A percentile compares a stretch with the other conserved stretches of the same genome.
Evolutionary conservation across 768 basidiomycete species (phyloP).

Genomic region (Macrolepiota albuminosa): DNA sequence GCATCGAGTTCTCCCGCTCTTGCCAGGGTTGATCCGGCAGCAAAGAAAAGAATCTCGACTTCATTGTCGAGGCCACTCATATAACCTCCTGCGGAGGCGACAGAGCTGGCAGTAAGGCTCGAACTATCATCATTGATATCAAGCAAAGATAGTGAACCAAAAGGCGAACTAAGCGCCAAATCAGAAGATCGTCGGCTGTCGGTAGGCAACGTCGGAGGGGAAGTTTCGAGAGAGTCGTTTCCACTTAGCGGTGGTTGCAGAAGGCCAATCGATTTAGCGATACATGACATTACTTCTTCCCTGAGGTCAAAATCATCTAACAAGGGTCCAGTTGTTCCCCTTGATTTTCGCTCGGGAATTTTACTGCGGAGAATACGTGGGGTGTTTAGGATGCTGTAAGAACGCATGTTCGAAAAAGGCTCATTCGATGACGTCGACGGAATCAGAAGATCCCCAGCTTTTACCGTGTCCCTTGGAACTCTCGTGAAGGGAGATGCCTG

Average conservation of each 20-base stretch:
- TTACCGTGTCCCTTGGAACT: slow-evolving; percentile 53
- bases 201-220: slow-evolving; percentile 53
- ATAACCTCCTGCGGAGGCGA: slow-evolving; percentile 48
- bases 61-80: slow-evolving; percentile 91
- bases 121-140: slow-evolving; percentile 69
- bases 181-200: slow-evolving; percentile 36
- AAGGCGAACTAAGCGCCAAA: slow-evolving; percentile 52
- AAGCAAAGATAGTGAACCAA: slow-evolving; percentile 68
- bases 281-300: slow-evolving; percentile 95
- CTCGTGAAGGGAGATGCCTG: slow-evolving; percentile 18
- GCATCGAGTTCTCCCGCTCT: slow-evolving; percentile 88
- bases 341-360: slow-evolving; percentile 18
- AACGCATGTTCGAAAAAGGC: slow-evolving; percentile 40
- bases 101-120: slow-evolving; percentile 59
- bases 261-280: slow-evolving; percentile 95
- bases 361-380: slow-evolving; percentile 36
- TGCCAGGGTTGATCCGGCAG: slow-evolving; percentile 80
- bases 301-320: slow-evolving; percentile 88
- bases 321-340: slow-evolving; percentile 24
- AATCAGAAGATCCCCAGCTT: slow-evolving; percentile 74
- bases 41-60: slow-evolving; percentile 92
- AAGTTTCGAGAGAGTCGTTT: slow-evolving; percentile 59
- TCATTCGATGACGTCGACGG: slow-evolving; percentile 48
- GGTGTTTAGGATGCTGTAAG: slow-evolving; percentile 45
- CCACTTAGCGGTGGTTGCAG: slow-evolving; percentile 79